These are phyloP conservation scores for Lentinula edodes DNA, from an alignment of 768 basidiomycete genomes.

Conservation along the genomic window DNA sequence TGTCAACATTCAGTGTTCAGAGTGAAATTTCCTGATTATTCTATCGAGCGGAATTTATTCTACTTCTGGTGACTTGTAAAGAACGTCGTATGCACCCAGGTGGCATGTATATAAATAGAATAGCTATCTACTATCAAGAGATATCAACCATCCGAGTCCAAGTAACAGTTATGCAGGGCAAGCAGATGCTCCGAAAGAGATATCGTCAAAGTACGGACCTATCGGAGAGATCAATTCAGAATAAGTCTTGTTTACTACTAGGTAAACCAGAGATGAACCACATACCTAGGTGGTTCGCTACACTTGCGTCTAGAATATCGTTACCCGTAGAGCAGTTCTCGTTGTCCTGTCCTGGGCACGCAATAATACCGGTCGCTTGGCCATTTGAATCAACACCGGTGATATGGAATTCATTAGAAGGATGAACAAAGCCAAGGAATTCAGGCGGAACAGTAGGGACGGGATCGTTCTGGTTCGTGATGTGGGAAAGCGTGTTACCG, in stretches of 20 bases:
- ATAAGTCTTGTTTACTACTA: background rate
- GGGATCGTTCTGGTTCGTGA: conserved; percentile 38
- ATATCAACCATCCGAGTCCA: background rate
- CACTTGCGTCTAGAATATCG: conserved; percentile 12
- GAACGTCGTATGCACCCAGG: too few relatives aligned
- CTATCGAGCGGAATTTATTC: too few relatives aligned
- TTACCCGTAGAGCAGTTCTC: conserved; percentile 21
- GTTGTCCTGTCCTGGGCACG: conserved; percentile 36
- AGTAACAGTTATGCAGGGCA: conserved; percentile 1
- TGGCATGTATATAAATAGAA: too few relatives aligned
- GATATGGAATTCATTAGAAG: conserved; percentile 36
- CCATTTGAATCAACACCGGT: conserved; percentile 22
- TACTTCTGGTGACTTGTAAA: too few relatives aligned
- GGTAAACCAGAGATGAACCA: background rate
- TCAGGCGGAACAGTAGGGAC: conserved; percentile 33
- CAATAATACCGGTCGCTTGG: conserved; percentile 21
- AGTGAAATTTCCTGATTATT: too few relatives aligned
- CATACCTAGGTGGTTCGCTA: conserved; percentile 19
- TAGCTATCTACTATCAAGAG: background rate
- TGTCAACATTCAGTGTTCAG: too few relatives aligned
- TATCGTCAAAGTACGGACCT: conserved; percentile 25
- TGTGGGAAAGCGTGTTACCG: conserved; percentile 17
- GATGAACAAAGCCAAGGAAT: conserved; percentile 30
- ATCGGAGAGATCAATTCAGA: background rate
- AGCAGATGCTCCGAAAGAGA: conserved; percentile 21